Evolutionary conservation across 345 rosid genomes (phyloP).

Genomic region (Carallia pectinifolia): DNA sequence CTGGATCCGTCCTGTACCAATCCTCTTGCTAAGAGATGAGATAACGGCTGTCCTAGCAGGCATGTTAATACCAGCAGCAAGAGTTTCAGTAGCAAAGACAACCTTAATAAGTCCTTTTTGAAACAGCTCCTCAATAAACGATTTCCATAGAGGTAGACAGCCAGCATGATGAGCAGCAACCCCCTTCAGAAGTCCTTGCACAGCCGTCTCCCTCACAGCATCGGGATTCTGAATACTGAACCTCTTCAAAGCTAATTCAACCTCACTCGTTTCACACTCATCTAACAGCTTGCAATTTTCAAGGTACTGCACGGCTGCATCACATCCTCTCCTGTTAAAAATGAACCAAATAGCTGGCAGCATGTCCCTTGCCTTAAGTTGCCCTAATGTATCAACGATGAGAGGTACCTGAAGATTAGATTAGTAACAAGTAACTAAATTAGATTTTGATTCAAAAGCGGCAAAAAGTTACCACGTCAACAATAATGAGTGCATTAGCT

Average conservation of each 20-base stretch:
- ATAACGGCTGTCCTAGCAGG: slow-evolving; percentile 94
- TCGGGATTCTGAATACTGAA: slow-evolving; percentile 83
- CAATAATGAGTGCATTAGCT: slow-evolving; percentile 1
- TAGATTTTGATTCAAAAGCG: not conserved
- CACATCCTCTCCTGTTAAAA: slow-evolving; percentile 91
- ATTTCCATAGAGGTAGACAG: slow-evolving; percentile 94
- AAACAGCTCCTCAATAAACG: slow-evolving; percentile 86
- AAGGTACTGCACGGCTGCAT: slow-evolving; percentile 87
- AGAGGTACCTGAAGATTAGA: slow-evolving; percentile 74
- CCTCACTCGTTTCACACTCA: slow-evolving; percentile 77
- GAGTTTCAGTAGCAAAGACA: slow-evolving; percentile 94
- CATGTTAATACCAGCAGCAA: slow-evolving; percentile 98
- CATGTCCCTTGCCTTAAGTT: slow-evolving; percentile 74
- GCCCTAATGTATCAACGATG: slow-evolving; percentile 70
- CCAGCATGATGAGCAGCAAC: slow-evolving; percentile 99
- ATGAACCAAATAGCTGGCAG: slow-evolving; percentile 97
- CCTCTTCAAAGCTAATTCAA: slow-evolving; percentile 81
- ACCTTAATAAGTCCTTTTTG: slow-evolving; percentile 90
- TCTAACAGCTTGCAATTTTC: slow-evolving; percentile 74
- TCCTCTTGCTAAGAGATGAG: slow-evolving; percentile 78
- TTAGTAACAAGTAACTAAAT: slow-evolving; percentile 12
- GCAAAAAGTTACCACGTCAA: slow-evolving; percentile 6
- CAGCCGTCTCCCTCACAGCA: slow-evolving; percentile 83
- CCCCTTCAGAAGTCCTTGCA: slow-evolving; percentile 78
- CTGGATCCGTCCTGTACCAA: slow-evolving; percentile 59